These are phyloP conservation scores for Mycena filopes DNA, from an alignment of 768 basidiomycete species.

Conservation along the genomic window DNA sequence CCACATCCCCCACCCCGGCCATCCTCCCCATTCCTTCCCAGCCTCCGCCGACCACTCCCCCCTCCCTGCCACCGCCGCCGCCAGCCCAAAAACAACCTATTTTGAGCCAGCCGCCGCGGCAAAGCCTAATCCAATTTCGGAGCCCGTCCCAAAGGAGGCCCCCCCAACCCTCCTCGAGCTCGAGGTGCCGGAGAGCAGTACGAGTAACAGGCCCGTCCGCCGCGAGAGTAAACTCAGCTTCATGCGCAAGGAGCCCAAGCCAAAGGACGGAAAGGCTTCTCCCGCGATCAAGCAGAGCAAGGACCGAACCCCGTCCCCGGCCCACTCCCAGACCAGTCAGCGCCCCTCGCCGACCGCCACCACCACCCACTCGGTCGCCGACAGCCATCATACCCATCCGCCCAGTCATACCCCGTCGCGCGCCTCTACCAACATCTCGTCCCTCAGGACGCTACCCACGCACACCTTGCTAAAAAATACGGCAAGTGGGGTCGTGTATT, in stretches of 20 bases:
- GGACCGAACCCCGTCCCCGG: conserved; percentile 54
- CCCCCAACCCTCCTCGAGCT: neutral
- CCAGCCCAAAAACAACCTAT: conserved; percentile 8
- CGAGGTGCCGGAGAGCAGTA: neutral
- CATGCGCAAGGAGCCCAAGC: conserved; percentile 38
- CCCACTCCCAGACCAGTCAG: conserved; percentile 35
- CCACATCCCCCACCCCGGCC: conserved; percentile 86
- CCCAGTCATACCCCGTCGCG: conserved; percentile 20
- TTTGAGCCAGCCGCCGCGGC: conserved; percentile 23
- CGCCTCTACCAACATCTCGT: conserved; percentile 51
- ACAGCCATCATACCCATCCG: conserved; percentile 36
- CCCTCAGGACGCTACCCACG: conserved; percentile 87
- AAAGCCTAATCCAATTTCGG: conserved; percentile 7
- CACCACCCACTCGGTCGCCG: conserved; percentile 39
- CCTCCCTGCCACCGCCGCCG: neutral
- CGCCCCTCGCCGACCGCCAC: conserved; percentile 40
- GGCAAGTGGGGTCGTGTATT: conserved; percentile 98
- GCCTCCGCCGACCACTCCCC: conserved; percentile 44
- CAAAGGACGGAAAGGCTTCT: conserved; percentile 31
- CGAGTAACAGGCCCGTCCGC: conserved; percentile 10
- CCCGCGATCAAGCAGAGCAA: conserved; percentile 52
- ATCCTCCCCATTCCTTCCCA: too few species aligned
- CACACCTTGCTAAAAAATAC: conserved; percentile 97
- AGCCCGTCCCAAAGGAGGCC: neutral
- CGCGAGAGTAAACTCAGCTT: conserved; percentile 39